Base-by-base conservation (phyloP, 2,329 filamentous ascomycete genomes). In the Aureobasidium sp. region DNA sequence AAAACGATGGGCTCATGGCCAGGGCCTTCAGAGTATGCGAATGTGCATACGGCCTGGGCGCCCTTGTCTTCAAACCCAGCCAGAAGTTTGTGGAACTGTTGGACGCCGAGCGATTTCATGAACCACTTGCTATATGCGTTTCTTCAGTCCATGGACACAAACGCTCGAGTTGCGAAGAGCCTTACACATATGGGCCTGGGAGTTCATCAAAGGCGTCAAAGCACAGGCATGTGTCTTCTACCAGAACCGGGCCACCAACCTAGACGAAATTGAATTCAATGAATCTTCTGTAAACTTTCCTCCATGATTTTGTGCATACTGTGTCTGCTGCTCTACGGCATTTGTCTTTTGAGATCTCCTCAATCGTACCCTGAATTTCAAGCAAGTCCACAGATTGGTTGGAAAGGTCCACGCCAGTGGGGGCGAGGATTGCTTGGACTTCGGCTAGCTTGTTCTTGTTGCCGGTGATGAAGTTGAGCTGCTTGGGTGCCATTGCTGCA, bases 181-280 rank as follows among this genome's bases (percentile, higher is more conserved):
- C 84, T 67, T 80, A 95, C 93, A 99, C 95, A 73, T 99, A 99
- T 42, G 93, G 90, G 1, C 94, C 94, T 1, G 94, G 94, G 31
- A 99, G 81, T n/a, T 91, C 92, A 62, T 89, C 85, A 63, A 96
- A 82, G 21, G 93, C 92, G 70, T 89, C 87, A 72, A 96, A 99
- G 78, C 91, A 95, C 51, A 99, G 80, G 66, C 91, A 91, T 17
- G 94, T 99, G 74, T 99, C 94, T 75, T 99, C 94, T 11, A 96
- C 93, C 40, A 99, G 80, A 9, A 96, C 94, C 3, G 95, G 92
- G 0, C 91, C 91, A 68, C 87, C 79, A 50, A 94, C 75, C 90
- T 95, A 62, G 46, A 60, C 35, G 47, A 19, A n/a, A 29, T n/a
- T 31, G 17, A 27, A 7, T 11, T 60, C 7, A 57, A 57, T 31